Conservation (phyloP, 129 eudicot genomes). For the Pittosporum tobira region DNA sequence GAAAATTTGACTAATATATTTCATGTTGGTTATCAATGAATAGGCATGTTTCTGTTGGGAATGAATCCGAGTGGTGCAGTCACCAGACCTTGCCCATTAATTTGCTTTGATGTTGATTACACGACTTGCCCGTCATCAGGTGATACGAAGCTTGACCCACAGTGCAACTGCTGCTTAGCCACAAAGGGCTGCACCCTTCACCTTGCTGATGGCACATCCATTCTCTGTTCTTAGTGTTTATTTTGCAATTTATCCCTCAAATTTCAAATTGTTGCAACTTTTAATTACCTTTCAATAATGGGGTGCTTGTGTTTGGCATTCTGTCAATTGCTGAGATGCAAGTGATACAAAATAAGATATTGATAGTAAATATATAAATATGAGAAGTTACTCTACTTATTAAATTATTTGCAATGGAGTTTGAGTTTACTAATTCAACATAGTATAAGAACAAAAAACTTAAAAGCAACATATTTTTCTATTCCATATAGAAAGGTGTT, state of each 20-base stretch:
- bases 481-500: no score
- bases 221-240: not conserved
- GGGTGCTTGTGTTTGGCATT: not conserved
- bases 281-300: not conserved
- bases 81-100: not conserved
- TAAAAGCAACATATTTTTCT: no score
- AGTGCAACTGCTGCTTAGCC: constrained; percentile 13
- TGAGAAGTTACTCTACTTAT: no score
- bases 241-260: no score
- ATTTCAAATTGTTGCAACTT: no score
- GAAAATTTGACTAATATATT: not conserved
- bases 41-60: constrained; percentile 4
- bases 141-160: not conserved
- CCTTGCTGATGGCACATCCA: constrained; percentile 1
- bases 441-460: no score
- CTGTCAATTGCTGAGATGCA: no score
- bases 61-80: not conserved
- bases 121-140: constrained; percentile 8
- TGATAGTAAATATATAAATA: no score
- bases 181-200: constrained; percentile 10
- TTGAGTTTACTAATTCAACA: no score
- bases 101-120: not conserved
- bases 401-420: no score
- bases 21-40: not conserved
- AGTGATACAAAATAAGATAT: no score